Evolutionary conservation across 495 filamentous ascomycete species (phyloP), one percentile per base, ranked within the genome.

Genomic region (Annulohypoxylon maeteangense): DNA sequence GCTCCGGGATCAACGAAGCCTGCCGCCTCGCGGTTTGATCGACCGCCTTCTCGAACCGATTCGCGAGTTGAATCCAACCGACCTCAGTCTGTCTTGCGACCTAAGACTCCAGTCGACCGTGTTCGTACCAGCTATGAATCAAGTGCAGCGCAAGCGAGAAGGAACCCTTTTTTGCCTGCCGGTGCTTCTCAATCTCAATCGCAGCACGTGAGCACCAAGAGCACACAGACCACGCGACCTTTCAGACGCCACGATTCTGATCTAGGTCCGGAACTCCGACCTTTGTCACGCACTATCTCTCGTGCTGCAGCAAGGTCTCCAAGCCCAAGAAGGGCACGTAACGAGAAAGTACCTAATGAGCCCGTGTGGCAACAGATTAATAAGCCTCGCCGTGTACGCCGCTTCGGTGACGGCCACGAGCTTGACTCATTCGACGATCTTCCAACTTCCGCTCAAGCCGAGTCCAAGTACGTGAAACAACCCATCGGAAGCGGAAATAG

Each of bases 371-470:
- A 82, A 42, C 89, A 89, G 25, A 80, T 97, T 42, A 92, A 86
- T 65, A 89, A 91, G 76, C 94, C 93, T 3, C 87, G 88, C 27
- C 87, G 88, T 40, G 85, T 88, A 61, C 88, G 90, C 31, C 89
- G 93, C 74, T 99, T 95, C 80, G 95, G 95, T 4, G 93, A 97
- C 79, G 95, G 95, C 20, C 92, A 87, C 40, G 95, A 99, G 78
- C 81, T 99, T 29, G 95, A 98, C 65, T 87, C 86, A 11, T 98
- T 99, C 77, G 95, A 98, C 72, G 95, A 99, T 80, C 82, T 99
- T 54, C 96, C 96, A 11, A 98, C 93, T 0, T 97, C 93, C 27
- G 90, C 85, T 3, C 87, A 90, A 44, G 87, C 89, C 16, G 95
- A 99, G 77, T 91, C 88, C 59, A 91, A 87, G 75, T 99, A 89